Percentiles rank a stretch among this genome's conserved stretches.
Conservation (phyloP, 306 rosid genomes). For the Begonia loranthoides region DNA sequence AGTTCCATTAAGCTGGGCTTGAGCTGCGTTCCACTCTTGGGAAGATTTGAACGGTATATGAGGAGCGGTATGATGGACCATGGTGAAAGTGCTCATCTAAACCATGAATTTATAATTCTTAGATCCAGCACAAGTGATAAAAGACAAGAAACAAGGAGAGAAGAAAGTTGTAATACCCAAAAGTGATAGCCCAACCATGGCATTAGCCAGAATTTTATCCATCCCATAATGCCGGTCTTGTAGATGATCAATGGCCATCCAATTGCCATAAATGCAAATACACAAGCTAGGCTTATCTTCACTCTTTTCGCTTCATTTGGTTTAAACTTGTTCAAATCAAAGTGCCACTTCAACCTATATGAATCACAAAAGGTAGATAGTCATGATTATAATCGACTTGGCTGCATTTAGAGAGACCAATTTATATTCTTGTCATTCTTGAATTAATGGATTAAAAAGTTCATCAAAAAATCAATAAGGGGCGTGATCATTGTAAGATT, state of each 20-base stretch:
- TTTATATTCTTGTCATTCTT: too few relatives aligned
- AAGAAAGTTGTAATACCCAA: slow-evolving; percentile 55
- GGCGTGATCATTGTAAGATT: slow-evolving; percentile 1
- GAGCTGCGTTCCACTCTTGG: slow-evolving; percentile 91
- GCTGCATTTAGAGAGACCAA: too few relatives aligned
- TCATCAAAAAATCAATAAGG: neutral
- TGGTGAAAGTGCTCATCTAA: slow-evolving; percentile 96
- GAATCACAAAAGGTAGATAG: neutral
- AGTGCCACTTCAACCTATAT: slow-evolving; percentile 67
- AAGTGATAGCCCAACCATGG: slow-evolving; percentile 99
- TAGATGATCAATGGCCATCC: slow-evolving; percentile 91
- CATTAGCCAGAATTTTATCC: slow-evolving; percentile 98
- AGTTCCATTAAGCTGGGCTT: slow-evolving; percentile 93
- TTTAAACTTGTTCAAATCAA: slow-evolving; percentile 67
- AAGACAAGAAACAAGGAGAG: slow-evolving; percentile 1
- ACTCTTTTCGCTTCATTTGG: slow-evolving; percentile 73
- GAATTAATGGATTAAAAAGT: neutral
- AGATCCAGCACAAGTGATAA: slow-evolving; percentile 2
- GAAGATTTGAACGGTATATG: slow-evolving; percentile 85
- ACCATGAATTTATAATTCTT: slow-evolving; percentile 12
- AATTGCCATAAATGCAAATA: slow-evolving; percentile 69
- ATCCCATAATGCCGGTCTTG: slow-evolving; percentile 82
- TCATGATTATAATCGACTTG: too few relatives aligned
- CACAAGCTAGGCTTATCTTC: slow-evolving; percentile 92
- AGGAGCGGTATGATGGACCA: slow-evolving; percentile 98